Conservation (phyloP, 2,329 filamentous ascomycete genomes). For the Decorospora gaudefroyi region DNA sequence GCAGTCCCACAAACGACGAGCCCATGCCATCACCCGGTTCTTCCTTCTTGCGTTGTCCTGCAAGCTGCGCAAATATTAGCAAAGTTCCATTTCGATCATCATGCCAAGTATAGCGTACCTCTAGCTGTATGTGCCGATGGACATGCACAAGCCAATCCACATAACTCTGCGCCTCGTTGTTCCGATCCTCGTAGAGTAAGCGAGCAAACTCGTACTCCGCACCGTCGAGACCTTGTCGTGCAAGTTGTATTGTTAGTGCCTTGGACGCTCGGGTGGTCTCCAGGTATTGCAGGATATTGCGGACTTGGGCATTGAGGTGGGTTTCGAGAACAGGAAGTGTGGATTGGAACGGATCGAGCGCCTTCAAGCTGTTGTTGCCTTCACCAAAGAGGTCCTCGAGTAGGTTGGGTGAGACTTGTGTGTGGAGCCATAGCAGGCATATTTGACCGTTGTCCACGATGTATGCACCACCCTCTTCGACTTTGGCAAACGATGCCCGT, state of each 20-base stretch:
- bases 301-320: slow-evolving; percentile 89
- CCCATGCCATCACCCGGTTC: slow-evolving; percentile 51
- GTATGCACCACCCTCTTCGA: slow-evolving; percentile 93
- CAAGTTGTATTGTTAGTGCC: slow-evolving; percentile 84
- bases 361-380: slow-evolving; percentile 70
- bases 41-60: slow-evolving; percentile 72
- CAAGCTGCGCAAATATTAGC: slow-evolving; percentile 50
- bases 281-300: slow-evolving; percentile 89
- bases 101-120: slow-evolving; percentile 53
- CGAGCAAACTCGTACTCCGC: slow-evolving; percentile 96
- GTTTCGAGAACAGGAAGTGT: slow-evolving; percentile 84
- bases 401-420: slow-evolving; percentile 88
- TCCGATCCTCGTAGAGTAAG: slow-evolving; percentile 88
- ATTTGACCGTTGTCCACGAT: slow-evolving; percentile 94
- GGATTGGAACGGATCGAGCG: slow-evolving; percentile 79
- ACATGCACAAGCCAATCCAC: slow-evolving; percentile 98
- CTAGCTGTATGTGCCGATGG: slow-evolving; percentile 88
- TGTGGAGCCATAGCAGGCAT: slow-evolving; percentile 89
- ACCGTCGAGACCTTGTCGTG: slow-evolving; percentile 88
- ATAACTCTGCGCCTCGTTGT: slow-evolving; percentile 97
- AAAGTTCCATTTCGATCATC: not conserved
- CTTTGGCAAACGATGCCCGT: slow-evolving; percentile 80
- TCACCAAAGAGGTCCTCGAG: slow-evolving; percentile 88
- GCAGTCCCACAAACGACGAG: slow-evolving; percentile 47
- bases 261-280: slow-evolving; percentile 81